These are phyloP conservation scores for Hibiscus mutabilis DNA, from an alignment of 345 rosid genomes.

Conservation along the genomic window DNA sequence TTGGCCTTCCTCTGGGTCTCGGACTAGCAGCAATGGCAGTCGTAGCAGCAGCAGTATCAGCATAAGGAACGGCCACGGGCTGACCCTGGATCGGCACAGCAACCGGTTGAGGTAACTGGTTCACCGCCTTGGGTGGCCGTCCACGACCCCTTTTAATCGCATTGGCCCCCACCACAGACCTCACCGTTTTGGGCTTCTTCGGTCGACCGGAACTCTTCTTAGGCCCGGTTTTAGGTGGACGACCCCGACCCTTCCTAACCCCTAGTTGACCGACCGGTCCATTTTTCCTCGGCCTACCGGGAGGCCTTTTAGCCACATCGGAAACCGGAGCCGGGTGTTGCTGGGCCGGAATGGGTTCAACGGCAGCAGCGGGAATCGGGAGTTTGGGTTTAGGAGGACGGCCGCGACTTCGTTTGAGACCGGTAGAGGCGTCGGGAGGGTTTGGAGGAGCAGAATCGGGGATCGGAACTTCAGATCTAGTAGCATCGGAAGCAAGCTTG, in stretches of 20 bases:
- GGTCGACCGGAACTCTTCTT: constrained; percentile 38
- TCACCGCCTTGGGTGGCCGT: constrained; percentile 22
- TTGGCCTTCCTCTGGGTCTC: constrained; percentile 59
- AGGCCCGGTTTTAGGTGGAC: constrained; percentile 33
- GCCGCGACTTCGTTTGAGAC: constrained; percentile 54
- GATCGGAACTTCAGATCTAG: constrained; percentile 28
- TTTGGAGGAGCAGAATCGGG: constrained; percentile 9
- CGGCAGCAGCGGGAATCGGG: not conserved
- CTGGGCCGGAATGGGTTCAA: not conserved
- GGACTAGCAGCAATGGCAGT: not conserved
- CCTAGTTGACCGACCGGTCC: constrained; percentile 10
- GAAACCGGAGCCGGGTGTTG: not conserved
- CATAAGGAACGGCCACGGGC: constrained; percentile 22
- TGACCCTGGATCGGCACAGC: constrained; percentile 12
- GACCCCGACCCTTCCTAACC: constrained; percentile 32
- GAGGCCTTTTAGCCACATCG: constrained; percentile 22
- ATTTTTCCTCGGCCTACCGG: constrained; percentile 47
- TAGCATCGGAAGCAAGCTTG: constrained; percentile 26
- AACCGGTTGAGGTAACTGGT: not conserved
- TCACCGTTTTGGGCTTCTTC: constrained; percentile 28
- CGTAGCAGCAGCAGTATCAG: constrained; percentile 5
- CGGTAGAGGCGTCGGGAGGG: constrained; percentile 18
- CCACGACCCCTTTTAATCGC: constrained; percentile 29
- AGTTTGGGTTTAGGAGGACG: constrained; percentile 53
- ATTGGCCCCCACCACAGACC: constrained; percentile 11